Evolutionary conservation across 371 early-diverging fungal genomes (phyloP), one percentile per base, ranked within the genome.

Genomic region (Basidiobolus meristosporus): DNA sequence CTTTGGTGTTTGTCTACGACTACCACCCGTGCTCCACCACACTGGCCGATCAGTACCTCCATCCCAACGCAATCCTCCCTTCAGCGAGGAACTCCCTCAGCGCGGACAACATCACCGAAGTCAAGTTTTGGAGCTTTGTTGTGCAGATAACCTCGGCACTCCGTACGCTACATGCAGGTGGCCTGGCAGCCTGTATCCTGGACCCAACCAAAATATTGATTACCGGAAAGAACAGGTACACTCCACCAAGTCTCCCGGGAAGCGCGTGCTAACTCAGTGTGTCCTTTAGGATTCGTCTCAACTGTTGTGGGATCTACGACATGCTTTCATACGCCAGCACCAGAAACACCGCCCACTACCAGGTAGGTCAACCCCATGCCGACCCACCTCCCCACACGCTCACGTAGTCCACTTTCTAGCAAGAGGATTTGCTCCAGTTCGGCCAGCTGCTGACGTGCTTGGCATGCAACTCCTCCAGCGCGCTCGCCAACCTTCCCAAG

Each of bases 1-100:
- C 86, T 0, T 63, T 85, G 7, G 67, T 85, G 1, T 73, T 89
- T 51, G 81, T 82, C 3, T 89, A 86, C 52, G 90, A 91, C 47
- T 90, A 82, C 56, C 80, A 83, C 60, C 92, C 96, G 4, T 69
- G 79, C 30, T 62, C 90, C 11, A 63, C 58, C 38, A 88, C 86
- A 0, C 52, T 90, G 11, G 65, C 53, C 46, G 59, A 68, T 16
- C 68, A 73, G 12, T 67, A 85, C 51, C 77, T 87, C 43, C 57
- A 65, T 7, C 59, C 64, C 62, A 39, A 65, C 63, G 9, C 71
- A 68, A 40, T 23, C 48, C 31, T 56, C 68, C 0, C 51, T 59
- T 1, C 46, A 62, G 36, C 60, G 53, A 14, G 56, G 32, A 56
- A 66, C 56, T 52, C 50, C 16, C 38, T 56, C 19, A 48, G 54